Evolutionary conservation across 2,329 filamentous ascomycete species (phyloP).

Genomic region (Fusarium buharicum): DNA sequence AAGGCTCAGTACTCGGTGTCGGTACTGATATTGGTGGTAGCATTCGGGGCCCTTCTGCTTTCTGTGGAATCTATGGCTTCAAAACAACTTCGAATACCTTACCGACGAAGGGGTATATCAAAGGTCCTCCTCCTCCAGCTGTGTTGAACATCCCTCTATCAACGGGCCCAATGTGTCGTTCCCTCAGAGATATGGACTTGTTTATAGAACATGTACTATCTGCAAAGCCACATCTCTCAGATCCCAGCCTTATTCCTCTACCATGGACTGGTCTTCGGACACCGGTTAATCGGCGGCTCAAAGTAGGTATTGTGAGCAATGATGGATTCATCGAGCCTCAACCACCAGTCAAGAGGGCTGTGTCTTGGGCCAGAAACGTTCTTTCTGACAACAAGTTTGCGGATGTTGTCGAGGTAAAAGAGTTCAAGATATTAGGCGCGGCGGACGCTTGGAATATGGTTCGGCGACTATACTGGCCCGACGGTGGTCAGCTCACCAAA

Average conservation of each 20-base stretch:
- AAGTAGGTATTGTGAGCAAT: constrained; percentile 55
- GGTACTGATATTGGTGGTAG: constrained; percentile 23
- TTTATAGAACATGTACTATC: constrained; percentile 31
- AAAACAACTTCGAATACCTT: constrained; percentile 14
- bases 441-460: constrained; percentile 49
- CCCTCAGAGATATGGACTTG: constrained; percentile 40
- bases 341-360: constrained; percentile 52
- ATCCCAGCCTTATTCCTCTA: constrained; percentile 46
- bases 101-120: constrained; percentile 26
- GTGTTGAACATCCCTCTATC: constrained; percentile 47
- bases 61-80: constrained; percentile 27
- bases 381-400: constrained; percentile 33
- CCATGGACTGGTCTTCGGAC: constrained; percentile 46
- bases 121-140: constrained; percentile 42
- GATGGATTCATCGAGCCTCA: constrained; percentile 54
- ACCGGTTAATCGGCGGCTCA: constrained; percentile 40
- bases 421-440: constrained; percentile 49
- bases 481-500: constrained; percentile 50
- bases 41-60: constrained; percentile 18
- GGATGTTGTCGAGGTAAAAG: constrained; percentile 47
- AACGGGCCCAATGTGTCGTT: constrained; percentile 39
- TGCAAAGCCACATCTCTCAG: constrained; percentile 35
- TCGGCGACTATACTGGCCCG: constrained; percentile 58
- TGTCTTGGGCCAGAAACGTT: constrained; percentile 48
- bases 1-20: constrained; percentile 33